Conservation (phyloP, 2,329 filamentous ascomycete genomes). For the Celoporthe dispersa region DNA sequence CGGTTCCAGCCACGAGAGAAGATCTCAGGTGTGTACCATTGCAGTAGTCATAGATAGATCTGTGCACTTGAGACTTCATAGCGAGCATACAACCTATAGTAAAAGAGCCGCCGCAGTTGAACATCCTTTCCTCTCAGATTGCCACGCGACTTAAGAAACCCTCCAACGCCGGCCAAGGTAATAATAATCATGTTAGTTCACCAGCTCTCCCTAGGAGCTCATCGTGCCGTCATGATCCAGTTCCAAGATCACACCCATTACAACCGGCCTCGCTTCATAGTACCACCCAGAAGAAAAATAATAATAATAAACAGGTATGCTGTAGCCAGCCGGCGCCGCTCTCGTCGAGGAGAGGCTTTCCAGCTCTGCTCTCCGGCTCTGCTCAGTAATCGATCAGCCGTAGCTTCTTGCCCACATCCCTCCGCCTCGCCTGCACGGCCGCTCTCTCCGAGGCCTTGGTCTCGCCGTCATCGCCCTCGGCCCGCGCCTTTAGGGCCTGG, state of each 20-base stretch:
- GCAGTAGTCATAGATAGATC: too few species aligned
- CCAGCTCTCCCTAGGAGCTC: background rate
- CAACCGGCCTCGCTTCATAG: background rate
- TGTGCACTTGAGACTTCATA: too few species aligned
- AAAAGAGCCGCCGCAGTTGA: too few species aligned
- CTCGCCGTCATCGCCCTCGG: slow-evolving; percentile 57
- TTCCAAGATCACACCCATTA: background rate
- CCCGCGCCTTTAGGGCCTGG: slow-evolving; percentile 79
- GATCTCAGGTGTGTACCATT: too few species aligned
- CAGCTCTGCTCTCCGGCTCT: background rate
- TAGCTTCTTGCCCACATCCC: slow-evolving; percentile 77
- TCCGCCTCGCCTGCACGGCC: slow-evolving; percentile 59
- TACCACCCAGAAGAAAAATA: too few species aligned
- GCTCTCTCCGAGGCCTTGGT: slow-evolving; percentile 63
- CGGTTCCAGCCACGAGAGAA: too few species aligned
- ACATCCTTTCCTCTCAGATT: too few species aligned
- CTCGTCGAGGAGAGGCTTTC: background rate
- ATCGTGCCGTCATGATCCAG: background rate
- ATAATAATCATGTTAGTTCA: background rate
- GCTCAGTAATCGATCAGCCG: slow-evolving; percentile 70
- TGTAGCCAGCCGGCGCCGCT: background rate
- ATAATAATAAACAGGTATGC: background rate
- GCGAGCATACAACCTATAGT: too few species aligned
- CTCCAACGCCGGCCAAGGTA: background rate
- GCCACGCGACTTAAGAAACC: background rate